Evolutionary conservation across 768 basidiomycete species (phyloP), one percentile per base, ranked within the genome.

Genomic region (Amanita molliuscula): DNA sequence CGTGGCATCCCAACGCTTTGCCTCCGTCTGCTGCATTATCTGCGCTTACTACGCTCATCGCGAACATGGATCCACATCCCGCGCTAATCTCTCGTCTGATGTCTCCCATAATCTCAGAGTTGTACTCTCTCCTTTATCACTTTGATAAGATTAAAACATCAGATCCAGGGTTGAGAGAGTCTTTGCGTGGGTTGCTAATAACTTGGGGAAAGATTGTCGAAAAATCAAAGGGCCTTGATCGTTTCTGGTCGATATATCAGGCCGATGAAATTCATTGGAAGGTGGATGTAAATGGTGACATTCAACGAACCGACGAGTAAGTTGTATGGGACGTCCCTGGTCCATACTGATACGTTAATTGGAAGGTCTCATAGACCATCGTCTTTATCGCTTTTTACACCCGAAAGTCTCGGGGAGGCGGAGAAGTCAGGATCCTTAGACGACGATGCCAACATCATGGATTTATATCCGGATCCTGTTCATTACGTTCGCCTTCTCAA

Each of bases 41-140:
- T 5, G 71, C 65, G 4, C 62, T 91, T 16, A 67, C 74, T 45
- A 68, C 70, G 0, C 66, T 94, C 23, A 65, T 88, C 2, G 73
- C 81, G 4, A 87, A 92, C 55, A 78, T 82, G 4, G 88, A 94
- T 54, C 89, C 90, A 4, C 84, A 87, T 3, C 85, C 89, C 0
- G 62, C 66, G 2, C 71, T 89, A 36, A 73, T 89, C 35, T 72
- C 79, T 0, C 61, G 68, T 16, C 58, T 91, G 6, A 61, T 92
- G 7, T 81, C 83, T 1, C 87, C 88, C 0, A 76, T 94, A 29
- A 55, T 85, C 0, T 66, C 82, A 0, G 64, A 76, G 0, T 63
- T 95, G 6, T 91, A 90, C 62, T 71, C 79, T 1, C 66, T 93
- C 1, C 64, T 75, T 3, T 72, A 70, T 51, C 67, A 79, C 51